Percentiles rank a stretch among this genome's conserved stretches.
Conservation (phyloP, 345 rosid genomes). For the Triadica sebifera region DNA sequence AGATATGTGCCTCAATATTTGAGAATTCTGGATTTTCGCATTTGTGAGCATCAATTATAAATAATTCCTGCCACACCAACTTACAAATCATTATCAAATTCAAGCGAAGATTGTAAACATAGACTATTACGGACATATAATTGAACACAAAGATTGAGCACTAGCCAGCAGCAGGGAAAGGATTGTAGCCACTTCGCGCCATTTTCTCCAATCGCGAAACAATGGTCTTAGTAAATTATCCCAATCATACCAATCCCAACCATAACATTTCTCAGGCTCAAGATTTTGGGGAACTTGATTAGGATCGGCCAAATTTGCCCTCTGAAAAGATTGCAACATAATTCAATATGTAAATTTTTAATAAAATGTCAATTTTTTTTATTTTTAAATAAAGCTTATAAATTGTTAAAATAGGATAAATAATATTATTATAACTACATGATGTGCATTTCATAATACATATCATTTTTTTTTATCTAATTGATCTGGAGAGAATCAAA, state of each 20-base stretch:
- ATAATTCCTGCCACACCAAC: neutral
- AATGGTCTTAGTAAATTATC: conserved; percentile 60
- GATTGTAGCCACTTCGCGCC: conserved; percentile 62
- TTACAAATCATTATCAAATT: neutral
- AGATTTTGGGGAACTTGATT: conserved; percentile 49
- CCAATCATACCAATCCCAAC: conserved; percentile 91
- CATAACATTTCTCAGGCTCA: conserved; percentile 69
- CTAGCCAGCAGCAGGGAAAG: conserved; percentile 33
- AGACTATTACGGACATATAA: neutral
- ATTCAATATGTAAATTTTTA: no score
- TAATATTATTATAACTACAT: no score
- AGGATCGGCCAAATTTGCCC: conserved; percentile 47
- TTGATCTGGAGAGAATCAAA: no score
- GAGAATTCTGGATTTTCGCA: no score
- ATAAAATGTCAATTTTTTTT: no score
- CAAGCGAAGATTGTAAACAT: neutral
- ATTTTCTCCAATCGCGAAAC: conserved; percentile 72
- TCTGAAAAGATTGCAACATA: conserved; percentile 59
- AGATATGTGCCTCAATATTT: no score
- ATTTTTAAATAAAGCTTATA: no score
- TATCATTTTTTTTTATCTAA: no score
- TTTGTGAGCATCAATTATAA: neutral
- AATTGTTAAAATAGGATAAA: no score
- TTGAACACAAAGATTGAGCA: neutral
- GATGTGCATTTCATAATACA: no score